These are phyloP conservation scores for Funneliformis caledonium DNA, from an alignment of 371 early-diverging fungal genomes.

Conservation along the genomic window DNA sequence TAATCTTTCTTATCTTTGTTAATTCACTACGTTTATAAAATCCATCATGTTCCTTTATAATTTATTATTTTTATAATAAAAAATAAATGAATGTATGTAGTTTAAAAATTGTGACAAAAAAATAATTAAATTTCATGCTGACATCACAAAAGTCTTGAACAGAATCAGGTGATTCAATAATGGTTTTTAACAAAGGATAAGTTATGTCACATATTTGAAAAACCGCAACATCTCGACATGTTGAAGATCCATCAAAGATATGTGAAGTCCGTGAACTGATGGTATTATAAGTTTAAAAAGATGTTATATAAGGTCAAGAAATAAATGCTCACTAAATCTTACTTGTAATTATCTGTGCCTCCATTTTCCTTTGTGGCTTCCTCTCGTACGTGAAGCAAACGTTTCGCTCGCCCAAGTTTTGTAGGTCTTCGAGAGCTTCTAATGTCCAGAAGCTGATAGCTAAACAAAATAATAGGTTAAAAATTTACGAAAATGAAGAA, in stretches of 20 bases:
- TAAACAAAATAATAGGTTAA: not conserved
- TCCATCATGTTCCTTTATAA: slow-evolving; percentile 19
- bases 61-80: too few relatives aligned
- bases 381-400: slow-evolving; percentile 18
- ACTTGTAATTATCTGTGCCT: not conserved
- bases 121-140: not conserved
- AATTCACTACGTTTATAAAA: slow-evolving; percentile 19
- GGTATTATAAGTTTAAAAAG: not conserved
- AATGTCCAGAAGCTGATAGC: slow-evolving; percentile 28
- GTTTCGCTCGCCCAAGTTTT: slow-evolving; percentile 34
- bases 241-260: slow-evolving; percentile 32
- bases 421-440: slow-evolving; percentile 26
- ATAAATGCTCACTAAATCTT: not conserved
- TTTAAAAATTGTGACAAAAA: not conserved
- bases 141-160: slow-evolving; percentile 23
- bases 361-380: not conserved
- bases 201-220: slow-evolving; percentile 33
- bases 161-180: slow-evolving; percentile 27
- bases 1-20: slow-evolving; percentile 30
- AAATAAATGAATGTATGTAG: not conserved
- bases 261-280: not conserved
- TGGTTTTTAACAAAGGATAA: not conserved
- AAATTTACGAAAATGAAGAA: not conserved
- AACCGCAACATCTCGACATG: slow-evolving; percentile 32
- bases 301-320: not conserved